These are phyloP conservation scores for Triticum timopheevii DNA, from an alignment of 176 grass and related monocot species.

Conservation along the genomic window DNA sequence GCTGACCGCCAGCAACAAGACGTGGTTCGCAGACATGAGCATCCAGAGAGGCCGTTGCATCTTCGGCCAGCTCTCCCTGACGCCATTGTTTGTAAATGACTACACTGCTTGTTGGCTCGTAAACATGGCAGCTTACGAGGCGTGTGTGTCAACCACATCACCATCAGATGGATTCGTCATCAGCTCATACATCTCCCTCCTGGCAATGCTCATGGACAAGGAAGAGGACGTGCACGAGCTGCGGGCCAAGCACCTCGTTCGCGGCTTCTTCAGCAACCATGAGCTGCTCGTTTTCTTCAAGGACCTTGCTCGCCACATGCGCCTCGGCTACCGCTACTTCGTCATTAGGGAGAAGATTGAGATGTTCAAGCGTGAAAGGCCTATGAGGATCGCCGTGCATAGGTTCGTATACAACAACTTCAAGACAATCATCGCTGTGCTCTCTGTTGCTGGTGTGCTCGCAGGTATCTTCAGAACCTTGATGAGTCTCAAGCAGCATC, in stretches of 20 bases:
- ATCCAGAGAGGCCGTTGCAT: background rate
- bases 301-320: background rate
- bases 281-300: background rate
- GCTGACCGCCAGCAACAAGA: background rate
- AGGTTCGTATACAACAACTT: slow-evolving; percentile 8
- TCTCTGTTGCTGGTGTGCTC: background rate
- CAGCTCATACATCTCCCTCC: no score
- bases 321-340: background rate
- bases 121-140: background rate
- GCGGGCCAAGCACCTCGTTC: background rate
- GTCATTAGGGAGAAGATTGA: background rate
- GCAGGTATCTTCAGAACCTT: background rate
- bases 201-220: no score
- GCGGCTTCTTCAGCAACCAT: background rate
- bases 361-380: background rate
- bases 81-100: background rate
- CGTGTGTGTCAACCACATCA: accelerated
- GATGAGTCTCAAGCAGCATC: background rate
- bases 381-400: background rate
- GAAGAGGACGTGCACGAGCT: no score
- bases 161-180: no score
- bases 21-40: no score
- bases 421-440: background rate
- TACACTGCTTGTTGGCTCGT: background rate
- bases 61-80: background rate